Conservation (phyloP, 2,329 filamentous ascomycete species). For the Fusarium equiseti region DNA sequence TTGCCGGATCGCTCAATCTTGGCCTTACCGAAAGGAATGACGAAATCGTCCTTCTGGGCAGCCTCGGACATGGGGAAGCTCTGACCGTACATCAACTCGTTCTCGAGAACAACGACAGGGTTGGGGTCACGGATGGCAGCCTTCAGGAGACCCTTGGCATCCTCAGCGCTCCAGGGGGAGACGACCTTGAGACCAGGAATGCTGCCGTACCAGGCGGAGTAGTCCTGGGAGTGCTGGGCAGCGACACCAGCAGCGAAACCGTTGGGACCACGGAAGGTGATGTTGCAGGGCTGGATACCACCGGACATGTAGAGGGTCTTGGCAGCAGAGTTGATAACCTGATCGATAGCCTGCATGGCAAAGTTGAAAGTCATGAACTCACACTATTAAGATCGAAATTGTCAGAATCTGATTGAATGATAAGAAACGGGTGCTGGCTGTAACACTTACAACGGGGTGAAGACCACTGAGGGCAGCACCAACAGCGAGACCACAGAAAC, state of each 20-base stretch:
- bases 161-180: conserved; percentile 94
- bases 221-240: conserved; percentile 99
- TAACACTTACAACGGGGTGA: conserved; percentile 83
- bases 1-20: conserved; percentile 98
- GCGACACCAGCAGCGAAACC: conserved; percentile 96
- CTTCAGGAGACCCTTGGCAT: conserved; percentile 98
- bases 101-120: conserved; percentile 91
- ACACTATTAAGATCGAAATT: conserved; percentile 67
- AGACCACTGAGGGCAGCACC: conserved; percentile 95
- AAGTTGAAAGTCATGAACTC: conserved; percentile 99
- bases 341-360: conserved; percentile 99
- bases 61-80: conserved; percentile 97
- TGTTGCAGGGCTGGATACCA: conserved; percentile 99
- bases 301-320: conserved; percentile 99
- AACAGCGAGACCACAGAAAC: conserved; percentile 92
- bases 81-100: conserved; percentile 93
- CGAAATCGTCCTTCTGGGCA: conserved; percentile 95
- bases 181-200: conserved; percentile 98
- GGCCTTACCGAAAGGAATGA: conserved; percentile 97
- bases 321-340: conserved; percentile 98
- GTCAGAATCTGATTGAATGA: conserved; percentile 25
- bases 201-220: conserved; percentile 98
- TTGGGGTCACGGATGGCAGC: conserved; percentile 98
- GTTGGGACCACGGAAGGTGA: conserved; percentile 99
- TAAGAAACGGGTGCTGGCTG: background rate